Percentiles rank a stretch among this genome's conserved stretches.
Conservation (phyloP, 305 asterid genomes). For the Fraxinus ornus region DNA sequence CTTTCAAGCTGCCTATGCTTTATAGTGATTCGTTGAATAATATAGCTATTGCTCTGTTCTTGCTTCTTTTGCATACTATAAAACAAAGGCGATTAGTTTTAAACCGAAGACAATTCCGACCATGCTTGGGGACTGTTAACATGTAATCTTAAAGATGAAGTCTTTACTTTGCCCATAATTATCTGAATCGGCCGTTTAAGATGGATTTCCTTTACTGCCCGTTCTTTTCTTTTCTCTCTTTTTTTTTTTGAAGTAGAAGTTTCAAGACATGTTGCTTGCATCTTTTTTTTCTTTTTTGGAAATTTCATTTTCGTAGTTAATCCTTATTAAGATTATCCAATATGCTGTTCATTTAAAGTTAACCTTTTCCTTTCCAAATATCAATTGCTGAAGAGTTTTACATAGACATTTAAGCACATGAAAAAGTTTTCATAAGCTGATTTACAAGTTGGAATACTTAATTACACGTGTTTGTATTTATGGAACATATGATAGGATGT, state of each 20-base stretch:
- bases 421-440: background rate
- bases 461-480: background rate
- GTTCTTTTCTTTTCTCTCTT: background rate
- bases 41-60: background rate
- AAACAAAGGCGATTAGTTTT: background rate
- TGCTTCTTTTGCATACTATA: background rate
- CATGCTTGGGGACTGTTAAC: background rate
- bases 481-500: background rate
- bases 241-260: background rate
- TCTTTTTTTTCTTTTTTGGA: background rate
- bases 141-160: background rate
- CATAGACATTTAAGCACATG: background rate
- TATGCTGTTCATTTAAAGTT: background rate
- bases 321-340: background rate
- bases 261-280: background rate
- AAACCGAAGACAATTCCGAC: background rate
- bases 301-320: background rate
- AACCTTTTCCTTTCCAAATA: background rate
- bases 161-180: background rate
- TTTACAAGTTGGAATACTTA: background rate
- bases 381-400: background rate
- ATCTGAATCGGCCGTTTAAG: background rate
- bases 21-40: background rate
- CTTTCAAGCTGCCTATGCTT: background rate
- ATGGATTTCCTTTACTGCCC: background rate